Evolutionary conservation across 1,284 basidiomycete species (phyloP).

Genomic region (Cryptococcus sp.): DNA sequence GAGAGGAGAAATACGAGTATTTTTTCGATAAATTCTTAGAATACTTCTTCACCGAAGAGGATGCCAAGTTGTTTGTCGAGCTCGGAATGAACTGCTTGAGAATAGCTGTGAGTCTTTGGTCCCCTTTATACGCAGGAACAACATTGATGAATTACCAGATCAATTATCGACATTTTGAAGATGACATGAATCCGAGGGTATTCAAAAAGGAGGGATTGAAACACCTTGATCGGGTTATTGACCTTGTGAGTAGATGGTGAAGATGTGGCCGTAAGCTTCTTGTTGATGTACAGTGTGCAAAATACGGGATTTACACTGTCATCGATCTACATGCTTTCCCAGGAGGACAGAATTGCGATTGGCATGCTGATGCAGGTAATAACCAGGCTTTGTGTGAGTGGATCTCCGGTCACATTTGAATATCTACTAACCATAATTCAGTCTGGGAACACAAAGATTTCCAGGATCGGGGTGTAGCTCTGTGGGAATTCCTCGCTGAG

Average conservation of each 20-base stretch:
- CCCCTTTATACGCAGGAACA: background rate
- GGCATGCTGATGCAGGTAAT: slow-evolving; percentile 40
- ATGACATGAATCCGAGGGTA: slow-evolving; percentile 40
- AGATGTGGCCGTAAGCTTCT: background rate
- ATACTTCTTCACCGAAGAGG: slow-evolving; percentile 66
- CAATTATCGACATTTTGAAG: slow-evolving; percentile 45
- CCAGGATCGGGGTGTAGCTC: slow-evolving; percentile 64
- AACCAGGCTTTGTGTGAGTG: slow-evolving; percentile 38
- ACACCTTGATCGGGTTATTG: slow-evolving; percentile 42
- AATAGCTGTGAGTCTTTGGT: slow-evolving; percentile 21
- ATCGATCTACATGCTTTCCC: slow-evolving; percentile 46
- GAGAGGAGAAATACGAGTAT: slow-evolving; percentile 63
- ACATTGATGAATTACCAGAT: slow-evolving; percentile 11
- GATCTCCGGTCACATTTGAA: background rate
- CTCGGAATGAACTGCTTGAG: slow-evolving; percentile 69
- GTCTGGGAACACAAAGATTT: slow-evolving; percentile 74
- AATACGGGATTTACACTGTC: slow-evolving; percentile 44
- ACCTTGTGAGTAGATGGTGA: slow-evolving; percentile 19
- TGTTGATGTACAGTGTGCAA: slow-evolving; percentile 25
- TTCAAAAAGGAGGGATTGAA: slow-evolving; percentile 43
- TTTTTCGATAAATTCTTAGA: slow-evolving; percentile 76
- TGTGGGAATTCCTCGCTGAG: slow-evolving; percentile 63
- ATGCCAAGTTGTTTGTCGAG: slow-evolving; percentile 61
- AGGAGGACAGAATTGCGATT: slow-evolving; percentile 45
- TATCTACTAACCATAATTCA: slow-evolving; percentile 37